A percentile compares a stretch with the other conserved stretches of the same genome.
Evolutionary conservation across 371 early-diverging fungal genomes (phyloP).

Genomic region (Mortierella sp.): DNA sequence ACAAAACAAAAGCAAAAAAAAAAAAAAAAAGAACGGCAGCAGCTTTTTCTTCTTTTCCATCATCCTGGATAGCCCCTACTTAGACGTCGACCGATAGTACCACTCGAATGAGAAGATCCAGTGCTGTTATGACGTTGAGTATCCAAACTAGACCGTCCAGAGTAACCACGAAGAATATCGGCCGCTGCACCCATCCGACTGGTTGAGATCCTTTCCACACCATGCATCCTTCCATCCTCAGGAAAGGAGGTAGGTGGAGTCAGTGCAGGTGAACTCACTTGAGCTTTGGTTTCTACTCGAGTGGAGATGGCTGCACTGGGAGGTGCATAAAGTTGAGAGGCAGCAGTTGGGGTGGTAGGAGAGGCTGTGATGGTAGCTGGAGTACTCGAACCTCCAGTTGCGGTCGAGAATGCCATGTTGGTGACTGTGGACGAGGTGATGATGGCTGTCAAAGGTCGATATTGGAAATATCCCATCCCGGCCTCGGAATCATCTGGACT

Average conservation of each 20-base stretch:
- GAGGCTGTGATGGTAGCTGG: not conserved
- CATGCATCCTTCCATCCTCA: slow-evolving; percentile 28
- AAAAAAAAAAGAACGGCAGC: no score
- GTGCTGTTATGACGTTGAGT: slow-evolving; percentile 36
- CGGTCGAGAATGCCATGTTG: not conserved
- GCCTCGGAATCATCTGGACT: no score
- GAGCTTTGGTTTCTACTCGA: slow-evolving; percentile 39
- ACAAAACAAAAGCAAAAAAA: no score
- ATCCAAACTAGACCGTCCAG: slow-evolving; percentile 28
- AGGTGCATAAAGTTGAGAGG: slow-evolving; percentile 33
- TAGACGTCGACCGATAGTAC: slow-evolving; percentile 39
- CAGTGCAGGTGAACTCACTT: slow-evolving; percentile 33
- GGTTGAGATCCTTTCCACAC: slow-evolving; percentile 19
- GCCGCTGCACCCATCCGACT: slow-evolving; percentile 34
- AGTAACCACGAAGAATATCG: slow-evolving; percentile 36
- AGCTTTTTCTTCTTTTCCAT: no score
- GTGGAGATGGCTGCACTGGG: slow-evolving; percentile 44
- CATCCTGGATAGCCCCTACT: slow-evolving; percentile 35
- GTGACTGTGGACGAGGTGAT: not conserved
- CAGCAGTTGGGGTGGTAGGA: no score
- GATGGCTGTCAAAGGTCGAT: not conserved
- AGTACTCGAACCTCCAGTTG: not conserved
- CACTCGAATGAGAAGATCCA: slow-evolving; percentile 40
- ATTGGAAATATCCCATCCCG: no score
- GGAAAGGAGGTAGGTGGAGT: slow-evolving; percentile 29